A percentile compares a stretch with the other conserved stretches of the same genome.
phyloP scores from a whole-genome alignment of 352 stramenopile genomes.

The Globisporangium rhizosaccharum region DNA sequence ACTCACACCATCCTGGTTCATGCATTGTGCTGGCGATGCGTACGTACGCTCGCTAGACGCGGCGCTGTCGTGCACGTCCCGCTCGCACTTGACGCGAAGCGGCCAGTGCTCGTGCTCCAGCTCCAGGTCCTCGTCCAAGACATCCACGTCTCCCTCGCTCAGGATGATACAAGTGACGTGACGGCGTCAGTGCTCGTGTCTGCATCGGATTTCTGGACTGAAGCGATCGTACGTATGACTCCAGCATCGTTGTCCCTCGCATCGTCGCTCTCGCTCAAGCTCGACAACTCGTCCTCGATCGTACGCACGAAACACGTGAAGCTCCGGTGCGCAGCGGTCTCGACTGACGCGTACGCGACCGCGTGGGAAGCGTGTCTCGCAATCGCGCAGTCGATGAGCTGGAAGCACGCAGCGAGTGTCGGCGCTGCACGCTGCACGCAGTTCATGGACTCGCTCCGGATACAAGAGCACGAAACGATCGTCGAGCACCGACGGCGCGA shows the following conservation, averaged over 20 bases:
- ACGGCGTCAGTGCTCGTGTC: constrained; percentile 35
- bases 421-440: constrained; percentile 33
- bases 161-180: constrained; percentile 22
- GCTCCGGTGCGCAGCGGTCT: constrained; percentile 26
- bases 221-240: constrained; percentile 36
- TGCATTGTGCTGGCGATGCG: not conserved
- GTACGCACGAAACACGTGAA: constrained; percentile 54
- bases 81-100: constrained; percentile 5
- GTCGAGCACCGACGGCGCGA: constrained; percentile 35
- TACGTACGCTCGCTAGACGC: constrained; percentile 1
- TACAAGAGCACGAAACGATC: constrained; percentile 42
- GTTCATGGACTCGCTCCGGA: constrained; percentile 37
- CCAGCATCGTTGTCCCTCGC: constrained; percentile 2
- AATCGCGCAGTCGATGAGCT: constrained; percentile 70
- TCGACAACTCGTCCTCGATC: constrained; percentile 72
- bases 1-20: not conserved
- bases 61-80: constrained; percentile 13
- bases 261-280: constrained; percentile 21
- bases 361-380: constrained; percentile 59
- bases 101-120: constrained; percentile 19
- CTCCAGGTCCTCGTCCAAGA: constrained; percentile 37
- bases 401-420: constrained; percentile 44
- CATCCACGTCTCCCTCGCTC: constrained; percentile 26
- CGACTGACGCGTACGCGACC: constrained; percentile 21
- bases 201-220: constrained; percentile 42